Percentiles rank a stretch among this genome's conserved stretches.
Evolutionary conservation across 371 early-diverging fungal genomes (phyloP).

Genomic region (Mortierella sp.): DNA sequence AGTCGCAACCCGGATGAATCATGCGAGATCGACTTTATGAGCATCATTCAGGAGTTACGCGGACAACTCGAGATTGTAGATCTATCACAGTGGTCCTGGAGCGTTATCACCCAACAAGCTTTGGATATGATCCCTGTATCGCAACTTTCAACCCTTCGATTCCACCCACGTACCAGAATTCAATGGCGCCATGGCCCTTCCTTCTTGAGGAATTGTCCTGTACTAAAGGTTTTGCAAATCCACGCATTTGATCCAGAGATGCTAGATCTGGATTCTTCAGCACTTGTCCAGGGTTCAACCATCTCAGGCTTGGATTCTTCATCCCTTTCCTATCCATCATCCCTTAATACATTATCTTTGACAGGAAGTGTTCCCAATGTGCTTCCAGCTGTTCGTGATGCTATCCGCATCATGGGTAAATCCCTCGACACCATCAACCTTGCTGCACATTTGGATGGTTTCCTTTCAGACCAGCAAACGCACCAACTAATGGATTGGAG

Average conservation of each 20-base stretch:
- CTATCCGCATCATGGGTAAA: slow-evolving; percentile 14
- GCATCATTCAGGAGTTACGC: slow-evolving; percentile 14
- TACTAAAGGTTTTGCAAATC: slow-evolving; percentile 10
- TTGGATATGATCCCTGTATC: slow-evolving; percentile 19
- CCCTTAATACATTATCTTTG: slow-evolving; percentile 12
- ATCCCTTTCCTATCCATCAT: not conserved
- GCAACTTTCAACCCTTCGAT: slow-evolving; percentile 14
- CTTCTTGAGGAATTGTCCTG: slow-evolving; percentile 11
- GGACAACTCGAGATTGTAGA: slow-evolving; percentile 29
- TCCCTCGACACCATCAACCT: slow-evolving; percentile 19
- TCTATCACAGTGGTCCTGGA: slow-evolving; percentile 35
- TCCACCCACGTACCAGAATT: slow-evolving; percentile 24
- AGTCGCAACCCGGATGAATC: slow-evolving; percentile 23
- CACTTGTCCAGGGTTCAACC: not conserved
- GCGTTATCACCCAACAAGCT: slow-evolving; percentile 13
- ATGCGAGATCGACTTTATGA: slow-evolving; percentile 15
- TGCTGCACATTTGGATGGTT: slow-evolving; percentile 27
- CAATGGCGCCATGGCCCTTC: slow-evolving; percentile 4
- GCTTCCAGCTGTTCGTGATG: slow-evolving; percentile 21
- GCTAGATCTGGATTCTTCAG: slow-evolving; percentile 2
- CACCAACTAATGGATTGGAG: slow-evolving; percentile 24
- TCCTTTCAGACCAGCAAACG: slow-evolving; percentile 12
- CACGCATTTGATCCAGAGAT: slow-evolving; percentile 18
- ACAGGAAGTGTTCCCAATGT: slow-evolving; percentile 30
- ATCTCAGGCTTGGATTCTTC: not conserved